Evolutionary conservation across 2,329 filamentous ascomycete genomes (phyloP).

Genomic region (Epichloe elymi): DNA sequence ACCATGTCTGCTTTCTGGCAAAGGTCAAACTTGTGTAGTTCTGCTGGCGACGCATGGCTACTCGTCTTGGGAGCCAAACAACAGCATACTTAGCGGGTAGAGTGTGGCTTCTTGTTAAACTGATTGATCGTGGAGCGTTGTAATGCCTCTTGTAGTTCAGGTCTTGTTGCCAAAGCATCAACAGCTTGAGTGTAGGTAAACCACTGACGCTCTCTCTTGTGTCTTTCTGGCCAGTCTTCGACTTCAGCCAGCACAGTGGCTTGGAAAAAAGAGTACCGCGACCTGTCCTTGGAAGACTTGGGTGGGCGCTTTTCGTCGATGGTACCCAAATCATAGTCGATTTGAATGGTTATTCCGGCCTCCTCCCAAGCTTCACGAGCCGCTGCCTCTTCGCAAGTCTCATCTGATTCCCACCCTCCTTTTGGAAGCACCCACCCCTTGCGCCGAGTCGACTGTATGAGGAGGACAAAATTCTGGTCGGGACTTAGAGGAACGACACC

Average conservation of each 20-base stretch:
- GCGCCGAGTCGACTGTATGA: conserved; percentile 85
- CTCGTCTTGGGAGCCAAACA: not conserved
- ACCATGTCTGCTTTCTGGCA: not conserved
- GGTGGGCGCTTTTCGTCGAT: conserved; percentile 76
- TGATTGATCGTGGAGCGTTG: conserved; percentile 61
- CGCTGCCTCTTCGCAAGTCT: conserved; percentile 74
- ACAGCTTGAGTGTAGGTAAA: conserved; percentile 75
- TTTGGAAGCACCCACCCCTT: conserved; percentile 96
- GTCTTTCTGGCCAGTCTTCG: conserved; percentile 79
- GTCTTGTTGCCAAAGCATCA: conserved; percentile 60
- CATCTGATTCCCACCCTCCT: conserved; percentile 94
- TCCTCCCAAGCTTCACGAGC: conserved; percentile 95
- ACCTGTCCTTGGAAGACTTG: conserved; percentile 51
- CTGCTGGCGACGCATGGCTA: not conserved
- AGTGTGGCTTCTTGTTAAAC: conserved; percentile 8
- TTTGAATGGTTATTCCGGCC: conserved; percentile 76
- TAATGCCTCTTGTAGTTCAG: conserved; percentile 80
- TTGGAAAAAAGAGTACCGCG: conserved; percentile 72
- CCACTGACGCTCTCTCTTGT: conserved; percentile 86
- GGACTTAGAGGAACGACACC: conserved; percentile 81
- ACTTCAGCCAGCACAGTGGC: conserved; percentile 79
- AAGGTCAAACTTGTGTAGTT: not conserved
- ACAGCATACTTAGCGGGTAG: not conserved
- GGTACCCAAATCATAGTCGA: conserved; percentile 73
- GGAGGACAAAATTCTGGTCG: conserved; percentile 76